Conservation (phyloP, 108 stramenopile species). For the Cyclotella sp. region DNA sequence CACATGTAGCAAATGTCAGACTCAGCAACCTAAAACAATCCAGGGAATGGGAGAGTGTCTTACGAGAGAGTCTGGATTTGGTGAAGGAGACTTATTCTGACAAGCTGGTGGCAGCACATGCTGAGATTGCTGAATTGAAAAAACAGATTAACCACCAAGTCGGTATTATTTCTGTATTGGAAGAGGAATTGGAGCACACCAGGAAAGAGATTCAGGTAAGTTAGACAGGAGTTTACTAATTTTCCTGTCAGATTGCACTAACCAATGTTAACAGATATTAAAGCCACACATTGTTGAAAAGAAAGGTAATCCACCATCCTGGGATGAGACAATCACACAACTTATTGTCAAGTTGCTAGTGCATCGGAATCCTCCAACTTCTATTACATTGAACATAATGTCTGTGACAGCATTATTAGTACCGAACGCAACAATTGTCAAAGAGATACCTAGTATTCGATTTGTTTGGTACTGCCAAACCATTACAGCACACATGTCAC, state of each 20-base stretch:
- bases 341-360: too few relatives aligned
- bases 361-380: too few relatives aligned
- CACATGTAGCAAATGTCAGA: background rate
- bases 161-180: background rate
- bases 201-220: background rate
- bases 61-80: background rate
- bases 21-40: background rate
- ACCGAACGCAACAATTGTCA: too few relatives aligned
- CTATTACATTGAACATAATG: too few relatives aligned
- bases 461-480: background rate
- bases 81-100: background rate
- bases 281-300: too few relatives aligned
- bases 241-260: background rate
- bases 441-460: too few relatives aligned
- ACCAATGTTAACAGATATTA: background rate
- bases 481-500: too few relatives aligned
- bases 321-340: too few relatives aligned
- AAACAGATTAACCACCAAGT: background rate
- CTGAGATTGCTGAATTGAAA: background rate
- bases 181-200: too few relatives aligned
- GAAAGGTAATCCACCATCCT: too few relatives aligned
- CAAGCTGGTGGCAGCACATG: background rate
- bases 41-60: background rate
- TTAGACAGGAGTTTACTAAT: background rate
- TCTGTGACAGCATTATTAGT: too few relatives aligned